Conservation (phyloP, 1,284 basidiomycete species). For the Phellopilus nigrolimitatus region DNA sequence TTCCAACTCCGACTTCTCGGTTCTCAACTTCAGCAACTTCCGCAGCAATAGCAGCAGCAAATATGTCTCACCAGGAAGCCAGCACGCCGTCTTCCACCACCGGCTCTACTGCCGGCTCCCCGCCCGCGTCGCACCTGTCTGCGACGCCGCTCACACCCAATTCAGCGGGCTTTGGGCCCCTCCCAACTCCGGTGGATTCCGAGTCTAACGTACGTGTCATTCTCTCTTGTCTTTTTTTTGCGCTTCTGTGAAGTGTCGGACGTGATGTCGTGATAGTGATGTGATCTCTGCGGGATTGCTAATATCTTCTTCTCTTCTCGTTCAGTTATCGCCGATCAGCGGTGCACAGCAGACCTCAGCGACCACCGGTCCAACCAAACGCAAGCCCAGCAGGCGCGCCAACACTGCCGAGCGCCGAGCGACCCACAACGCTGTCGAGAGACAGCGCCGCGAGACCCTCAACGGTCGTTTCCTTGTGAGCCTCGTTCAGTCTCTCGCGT, state of each 20-base stretch:
- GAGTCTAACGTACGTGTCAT: constrained; percentile 9
- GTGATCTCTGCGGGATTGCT: constrained; percentile 8
- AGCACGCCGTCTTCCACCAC: constrained; percentile 47
- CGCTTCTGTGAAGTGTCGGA: not conserved
- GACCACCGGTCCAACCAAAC: constrained; percentile 42
- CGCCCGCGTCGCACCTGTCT: constrained; percentile 37
- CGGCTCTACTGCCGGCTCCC: constrained; percentile 37
- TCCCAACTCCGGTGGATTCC: constrained; percentile 26
- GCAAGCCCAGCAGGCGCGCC: constrained; percentile 76
- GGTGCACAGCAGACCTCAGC: constrained; percentile 28
- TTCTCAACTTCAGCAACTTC: constrained; percentile 16
- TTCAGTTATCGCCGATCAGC: constrained; percentile 7
- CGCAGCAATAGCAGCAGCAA: constrained; percentile 10
- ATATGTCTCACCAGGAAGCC: constrained; percentile 38
- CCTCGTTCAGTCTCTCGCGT: constrained; percentile 23
- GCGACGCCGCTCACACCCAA: constrained; percentile 39
- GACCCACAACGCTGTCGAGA: constrained; percentile 92
- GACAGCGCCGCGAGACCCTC: constrained; percentile 85
- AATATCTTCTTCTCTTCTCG: constrained; percentile 11
- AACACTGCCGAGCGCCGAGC: constrained; percentile 93
- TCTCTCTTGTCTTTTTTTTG: not conserved
- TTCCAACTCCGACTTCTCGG: constrained; percentile 8
- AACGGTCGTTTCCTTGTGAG: constrained; percentile 84
- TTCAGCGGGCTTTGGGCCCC: constrained; percentile 34
- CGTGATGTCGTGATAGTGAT: not conserved